Evolutionary conservation across 257 asterid genomes (phyloP).

Genomic region (Prunella vulgaris): DNA sequence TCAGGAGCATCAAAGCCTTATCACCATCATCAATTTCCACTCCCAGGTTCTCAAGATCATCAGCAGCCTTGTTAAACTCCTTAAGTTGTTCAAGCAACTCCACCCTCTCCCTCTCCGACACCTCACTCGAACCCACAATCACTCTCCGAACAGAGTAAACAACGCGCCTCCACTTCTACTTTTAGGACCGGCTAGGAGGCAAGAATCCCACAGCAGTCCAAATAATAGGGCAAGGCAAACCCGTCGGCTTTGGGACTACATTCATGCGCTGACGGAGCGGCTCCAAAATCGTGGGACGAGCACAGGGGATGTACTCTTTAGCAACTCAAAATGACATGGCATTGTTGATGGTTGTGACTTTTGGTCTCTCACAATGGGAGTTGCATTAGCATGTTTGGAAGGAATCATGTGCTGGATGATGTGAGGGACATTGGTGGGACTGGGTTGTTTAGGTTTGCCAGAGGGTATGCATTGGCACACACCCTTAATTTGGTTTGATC

Average conservation of each 20-base stretch:
- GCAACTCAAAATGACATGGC: conserved; percentile 29
- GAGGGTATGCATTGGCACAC: conserved; percentile 40
- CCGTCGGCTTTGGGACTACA: conserved; percentile 24
- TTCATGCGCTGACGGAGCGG: conserved; percentile 25
- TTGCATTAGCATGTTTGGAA: conserved; percentile 34
- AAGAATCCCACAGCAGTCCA: conserved; percentile 27
- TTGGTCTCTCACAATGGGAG: conserved; percentile 34
- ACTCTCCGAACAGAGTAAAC: conserved; percentile 15
- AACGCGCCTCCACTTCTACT: conserved; percentile 41
- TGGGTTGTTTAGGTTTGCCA: conserved; percentile 35
- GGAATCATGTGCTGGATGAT: conserved; percentile 36
- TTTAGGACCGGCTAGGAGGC: conserved; percentile 31
- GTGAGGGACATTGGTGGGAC: conserved; percentile 48
- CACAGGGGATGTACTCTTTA: conserved; percentile 36
- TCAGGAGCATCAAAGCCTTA: too few relatives aligned
- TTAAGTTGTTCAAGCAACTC: too few relatives aligned
- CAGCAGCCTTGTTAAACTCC: too few relatives aligned
- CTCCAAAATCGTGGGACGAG: conserved; percentile 36
- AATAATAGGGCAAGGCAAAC: neutral
- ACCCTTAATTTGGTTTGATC: conserved; percentile 31
- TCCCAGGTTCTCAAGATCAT: too few relatives aligned
- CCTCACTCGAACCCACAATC: conserved; percentile 3
- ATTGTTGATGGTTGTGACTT: conserved; percentile 31
- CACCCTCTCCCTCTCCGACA: conserved; percentile 8
- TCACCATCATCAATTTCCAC: too few relatives aligned